Evolutionary conservation across 2,329 filamentous ascomycete genomes (phyloP).

Genomic region (Drechslera avenae): DNA sequence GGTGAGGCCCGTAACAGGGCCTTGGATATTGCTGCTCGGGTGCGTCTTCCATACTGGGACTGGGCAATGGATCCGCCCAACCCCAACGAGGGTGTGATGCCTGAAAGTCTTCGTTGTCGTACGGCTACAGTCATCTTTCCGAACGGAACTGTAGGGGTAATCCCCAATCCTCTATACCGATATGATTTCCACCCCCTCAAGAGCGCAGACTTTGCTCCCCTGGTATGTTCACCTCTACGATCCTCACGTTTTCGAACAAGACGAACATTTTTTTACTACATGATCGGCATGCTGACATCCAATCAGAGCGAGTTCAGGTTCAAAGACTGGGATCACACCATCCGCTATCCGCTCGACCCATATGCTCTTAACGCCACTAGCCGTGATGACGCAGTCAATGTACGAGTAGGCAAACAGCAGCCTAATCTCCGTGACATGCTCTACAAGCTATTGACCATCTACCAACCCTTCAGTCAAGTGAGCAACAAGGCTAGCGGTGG

Average conservation of each 20-base stretch:
- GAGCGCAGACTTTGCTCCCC: constrained; percentile 31
- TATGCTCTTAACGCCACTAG: constrained; percentile 34
- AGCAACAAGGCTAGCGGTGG: constrained; percentile 41
- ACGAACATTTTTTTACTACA: too few relatives aligned
- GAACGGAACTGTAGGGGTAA: constrained; percentile 31
- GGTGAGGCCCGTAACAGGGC: constrained; percentile 31
- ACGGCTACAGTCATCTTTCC: constrained; percentile 33
- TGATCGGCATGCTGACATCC: not conserved
- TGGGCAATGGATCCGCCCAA: constrained; percentile 37
- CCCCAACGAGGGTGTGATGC: constrained; percentile 32
- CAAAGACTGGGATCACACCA: constrained; percentile 42
- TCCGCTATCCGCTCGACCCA: constrained; percentile 33
- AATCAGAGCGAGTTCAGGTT: constrained; percentile 37
- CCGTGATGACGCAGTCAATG: constrained; percentile 35
- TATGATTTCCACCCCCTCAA: constrained; percentile 41
- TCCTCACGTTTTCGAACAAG: not conserved
- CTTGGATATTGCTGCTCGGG: constrained; percentile 27
- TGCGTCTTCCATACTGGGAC: constrained; percentile 45
- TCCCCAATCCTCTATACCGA: constrained; percentile 36
- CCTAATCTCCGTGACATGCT: constrained; percentile 39
- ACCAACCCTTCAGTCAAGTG: constrained; percentile 40
- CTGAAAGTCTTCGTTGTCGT: constrained; percentile 25
- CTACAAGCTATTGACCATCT: constrained; percentile 41
- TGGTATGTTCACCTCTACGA: constrained; percentile 24
- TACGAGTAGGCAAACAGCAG: constrained; percentile 32